Conservation (phyloP, 805 yeast genomes). For the Candida piceae region DNA sequence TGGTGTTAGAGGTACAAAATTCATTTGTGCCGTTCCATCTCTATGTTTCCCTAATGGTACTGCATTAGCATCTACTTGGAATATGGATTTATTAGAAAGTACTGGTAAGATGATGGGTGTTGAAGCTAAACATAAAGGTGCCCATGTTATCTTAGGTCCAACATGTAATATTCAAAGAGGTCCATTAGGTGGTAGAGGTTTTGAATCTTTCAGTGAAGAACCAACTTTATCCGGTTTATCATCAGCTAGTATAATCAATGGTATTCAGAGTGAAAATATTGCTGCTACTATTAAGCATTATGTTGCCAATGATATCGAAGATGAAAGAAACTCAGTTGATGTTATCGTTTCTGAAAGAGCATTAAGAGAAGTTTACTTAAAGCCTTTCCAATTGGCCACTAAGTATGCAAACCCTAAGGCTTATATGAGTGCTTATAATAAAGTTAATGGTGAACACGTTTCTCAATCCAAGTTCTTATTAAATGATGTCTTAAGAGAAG, state of each 20-base stretch:
- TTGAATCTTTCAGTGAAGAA: slow-evolving; percentile 60
- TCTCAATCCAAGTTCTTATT: slow-evolving; percentile 41
- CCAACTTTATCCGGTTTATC: slow-evolving; percentile 43
- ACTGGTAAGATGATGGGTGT: slow-evolving; percentile 39
- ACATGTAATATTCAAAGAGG: slow-evolving; percentile 37
- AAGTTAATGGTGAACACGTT: slow-evolving; percentile 55
- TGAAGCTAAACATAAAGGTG: slow-evolving; percentile 41
- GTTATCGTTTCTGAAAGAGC: slow-evolving; percentile 54
- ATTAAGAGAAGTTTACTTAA: slow-evolving; percentile 57
- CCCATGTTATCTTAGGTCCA: slow-evolving; percentile 35
- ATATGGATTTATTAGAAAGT: slow-evolving; percentile 33
- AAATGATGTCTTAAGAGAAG: slow-evolving; percentile 43
- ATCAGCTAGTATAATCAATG: slow-evolving; percentile 46
- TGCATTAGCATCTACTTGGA: slow-evolving; percentile 40
- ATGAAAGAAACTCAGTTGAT: slow-evolving; percentile 45
- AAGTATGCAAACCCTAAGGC: slow-evolving; percentile 47
- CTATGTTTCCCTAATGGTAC: slow-evolving; percentile 46
- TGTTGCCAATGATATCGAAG: slow-evolving; percentile 60
- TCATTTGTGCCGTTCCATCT: slow-evolving; percentile 37
- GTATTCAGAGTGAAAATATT: slow-evolving; percentile 47
- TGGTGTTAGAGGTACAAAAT: slow-evolving; percentile 41
- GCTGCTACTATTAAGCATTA: slow-evolving; percentile 58
- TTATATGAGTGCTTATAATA: slow-evolving; percentile 60
- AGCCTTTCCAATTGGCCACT: slow-evolving; percentile 58
- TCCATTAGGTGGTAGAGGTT: slow-evolving; percentile 52